Percentiles rank a stretch among this genome's conserved stretches.
Evolutionary conservation across 2,329 filamentous ascomycete genomes (phyloP).

Genomic region (Fusarium robinianum): DNA sequence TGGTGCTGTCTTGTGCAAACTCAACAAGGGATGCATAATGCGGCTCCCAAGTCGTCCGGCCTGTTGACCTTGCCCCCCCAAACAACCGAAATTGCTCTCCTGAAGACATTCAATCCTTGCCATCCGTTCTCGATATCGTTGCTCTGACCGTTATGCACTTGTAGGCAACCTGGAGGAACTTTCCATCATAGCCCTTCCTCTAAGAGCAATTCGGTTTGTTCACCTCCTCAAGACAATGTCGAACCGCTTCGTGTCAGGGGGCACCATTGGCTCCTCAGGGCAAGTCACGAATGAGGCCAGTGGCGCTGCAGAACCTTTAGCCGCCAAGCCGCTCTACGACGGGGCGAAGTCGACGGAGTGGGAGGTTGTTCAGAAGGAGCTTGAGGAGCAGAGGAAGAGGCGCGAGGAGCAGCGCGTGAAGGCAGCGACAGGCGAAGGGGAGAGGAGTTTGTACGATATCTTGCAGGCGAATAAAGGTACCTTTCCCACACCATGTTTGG

Average conservation of each 20-base stretch:
- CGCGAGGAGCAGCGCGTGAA: constrained; percentile 56
- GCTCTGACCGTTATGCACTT: too few species aligned
- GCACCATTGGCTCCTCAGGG: constrained; percentile 48
- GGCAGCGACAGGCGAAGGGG: constrained; percentile 47
- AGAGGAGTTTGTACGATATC: constrained; percentile 72
- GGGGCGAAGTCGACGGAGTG: constrained; percentile 53
- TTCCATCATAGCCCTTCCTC: too few species aligned
- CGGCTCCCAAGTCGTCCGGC: too few species aligned
- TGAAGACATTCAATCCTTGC: too few species aligned
- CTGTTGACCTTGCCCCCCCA: too few species aligned
- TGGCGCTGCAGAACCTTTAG: not conserved
- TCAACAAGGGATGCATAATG: too few species aligned
- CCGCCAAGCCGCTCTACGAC: constrained; percentile 23
- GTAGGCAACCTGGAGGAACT: too few species aligned
- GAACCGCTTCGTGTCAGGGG: constrained; percentile 60
- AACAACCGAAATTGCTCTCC: too few species aligned
- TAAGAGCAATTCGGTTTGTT: not conserved
- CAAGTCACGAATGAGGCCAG: constrained; percentile 30
- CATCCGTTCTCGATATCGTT: too few species aligned
- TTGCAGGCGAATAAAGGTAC: constrained; percentile 83
- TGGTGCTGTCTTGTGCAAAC: too few species aligned
- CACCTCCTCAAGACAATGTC: too few species aligned
- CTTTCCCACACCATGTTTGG: too few species aligned
- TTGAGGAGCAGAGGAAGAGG: constrained; percentile 62
- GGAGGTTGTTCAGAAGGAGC: constrained; percentile 66